Percentiles rank a stretch among this genome's conserved stretches.
These are phyloP conservation scores for Diacronema lutheri DNA, from an alignment of 78 protist species.

Conservation along the genomic window DNA sequence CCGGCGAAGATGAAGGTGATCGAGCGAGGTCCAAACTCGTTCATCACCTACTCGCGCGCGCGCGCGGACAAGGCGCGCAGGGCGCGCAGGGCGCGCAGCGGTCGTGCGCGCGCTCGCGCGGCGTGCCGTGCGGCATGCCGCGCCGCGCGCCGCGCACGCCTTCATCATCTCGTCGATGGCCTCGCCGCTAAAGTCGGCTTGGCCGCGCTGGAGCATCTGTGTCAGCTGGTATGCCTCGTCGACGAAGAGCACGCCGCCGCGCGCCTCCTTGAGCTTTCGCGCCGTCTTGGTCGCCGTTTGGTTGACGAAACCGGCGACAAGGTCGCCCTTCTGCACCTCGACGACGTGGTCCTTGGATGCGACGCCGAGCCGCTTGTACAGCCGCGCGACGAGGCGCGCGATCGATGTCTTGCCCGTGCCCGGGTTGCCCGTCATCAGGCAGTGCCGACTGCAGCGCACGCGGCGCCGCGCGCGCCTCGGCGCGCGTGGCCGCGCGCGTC, in stretches of 20 bases:
- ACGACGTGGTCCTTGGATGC: not conserved
- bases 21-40: not conserved
- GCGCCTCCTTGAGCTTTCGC: not conserved
- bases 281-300: slow-evolving; percentile 23
- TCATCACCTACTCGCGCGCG: slow-evolving; percentile 7
- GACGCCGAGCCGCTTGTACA: slow-evolving; percentile 11
- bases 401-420: slow-evolving; percentile 8
- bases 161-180: slow-evolving; percentile 33
- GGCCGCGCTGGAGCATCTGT: not conserved
- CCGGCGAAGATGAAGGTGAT: slow-evolving; percentile 9
- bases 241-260: slow-evolving; percentile 49
- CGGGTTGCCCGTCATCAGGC: not conserved
- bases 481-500: too few relatives aligned
- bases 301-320: slow-evolving; percentile 25
- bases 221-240: slow-evolving; percentile 56
- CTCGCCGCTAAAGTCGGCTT: not conserved
- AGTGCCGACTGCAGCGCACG: too few relatives aligned
- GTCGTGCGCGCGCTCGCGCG: too few relatives aligned
- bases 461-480: too few relatives aligned
- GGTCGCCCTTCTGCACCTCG: slow-evolving; percentile 22
- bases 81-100: too few relatives aligned
- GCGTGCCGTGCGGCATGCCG: too few relatives aligned
- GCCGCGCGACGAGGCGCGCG: not conserved
- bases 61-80: too few relatives aligned
- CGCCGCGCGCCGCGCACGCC: not conserved